Base-by-base conservation (phyloP, 2,329 filamentous ascomycete genomes). In the Hypocreales sp. region DNA sequence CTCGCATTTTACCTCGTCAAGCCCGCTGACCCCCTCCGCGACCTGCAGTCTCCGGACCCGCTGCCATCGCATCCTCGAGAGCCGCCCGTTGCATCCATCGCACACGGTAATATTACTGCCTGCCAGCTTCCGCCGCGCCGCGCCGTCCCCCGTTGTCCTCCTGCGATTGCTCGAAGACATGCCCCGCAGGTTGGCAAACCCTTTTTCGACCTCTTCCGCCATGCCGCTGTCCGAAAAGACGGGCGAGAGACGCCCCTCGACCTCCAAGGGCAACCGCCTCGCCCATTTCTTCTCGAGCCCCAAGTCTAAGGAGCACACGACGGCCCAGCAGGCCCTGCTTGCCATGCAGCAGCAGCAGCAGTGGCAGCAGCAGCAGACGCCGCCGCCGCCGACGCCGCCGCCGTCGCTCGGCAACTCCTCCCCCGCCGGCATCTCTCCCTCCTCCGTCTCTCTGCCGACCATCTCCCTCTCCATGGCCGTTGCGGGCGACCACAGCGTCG, bases 391-490 rank as follows among this genome's bases (percentile, higher is more conserved):
- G n/a, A n/a, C n/a, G n/a, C n/a, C n/a, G n/a, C n/a, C n/a, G n/a
- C n/a, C n/a, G n/a, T n/a, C n/a, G n/a, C n/a, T n/a, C n/a, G n/a
- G n/a, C n/a, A n/a, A n/a, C n/a, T n/a, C n/a, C n/a, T 61, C 68
- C 27, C 66, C 73, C 22, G 65, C 69, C 31, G 67, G 72, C 35
- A 77, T 83, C 44, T 75, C 72, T 37, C 68, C 72, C 31, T 67
- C 83, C 22, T 76, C 79, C 32, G 59, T 86, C 37, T 80, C 82
- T 25, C 61, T 94, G 42, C 87, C 87, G 21, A 87, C 79, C 29
- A 94, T 95, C 46, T 93, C 83, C 22, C 67, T 95, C 31, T 93
- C 87, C 9, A 84, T 83, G 22, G 82, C 82, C 26, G 80, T 74
- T 17, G 78, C 72, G 36, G 79, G 81, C 41, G 67, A 90, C 63